Conservation (phyloP, 192 early-diverging fungal species). For the Dissophora globulifera region DNA sequence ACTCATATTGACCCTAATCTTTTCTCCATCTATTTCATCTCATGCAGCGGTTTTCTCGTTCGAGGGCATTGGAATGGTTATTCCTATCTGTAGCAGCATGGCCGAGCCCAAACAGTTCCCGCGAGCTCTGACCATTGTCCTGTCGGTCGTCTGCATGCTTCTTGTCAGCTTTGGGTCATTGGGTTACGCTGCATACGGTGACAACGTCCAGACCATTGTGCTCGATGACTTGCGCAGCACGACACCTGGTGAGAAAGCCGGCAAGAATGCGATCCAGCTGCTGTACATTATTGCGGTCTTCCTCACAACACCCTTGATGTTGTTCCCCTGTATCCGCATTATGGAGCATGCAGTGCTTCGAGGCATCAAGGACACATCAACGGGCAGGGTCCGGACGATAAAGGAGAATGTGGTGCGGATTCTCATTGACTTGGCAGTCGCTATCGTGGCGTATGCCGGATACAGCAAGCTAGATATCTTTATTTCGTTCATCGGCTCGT, state of each 20-base stretch:
- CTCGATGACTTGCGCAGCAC: conserved; percentile 82
- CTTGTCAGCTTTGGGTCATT: conserved; percentile 80
- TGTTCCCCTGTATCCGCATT: conserved; percentile 93
- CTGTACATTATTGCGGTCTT: conserved; percentile 91
- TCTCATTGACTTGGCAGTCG: conserved; percentile 70
- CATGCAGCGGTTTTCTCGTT: conserved; percentile 93
- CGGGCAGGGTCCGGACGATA: conserved; percentile 70
- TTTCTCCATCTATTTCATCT: not conserved
- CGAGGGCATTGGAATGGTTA: conserved; percentile 91
- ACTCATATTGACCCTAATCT: not conserved
- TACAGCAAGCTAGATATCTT: conserved; percentile 86
- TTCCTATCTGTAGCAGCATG: conserved; percentile 85
- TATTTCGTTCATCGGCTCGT: conserved; percentile 88
- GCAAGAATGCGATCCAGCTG: conserved; percentile 78
- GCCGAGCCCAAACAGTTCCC: conserved; percentile 87
- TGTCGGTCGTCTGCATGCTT: conserved; percentile 74
- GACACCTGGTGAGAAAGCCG: conserved; percentile 53
- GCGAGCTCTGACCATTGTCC: conserved; percentile 74
- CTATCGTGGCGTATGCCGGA: conserved; percentile 77
- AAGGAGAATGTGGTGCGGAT: conserved; percentile 82
- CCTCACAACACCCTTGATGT: conserved; percentile 84
- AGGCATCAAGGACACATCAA: conserved; percentile 54
- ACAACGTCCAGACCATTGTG: conserved; percentile 82
- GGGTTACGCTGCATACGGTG: conserved; percentile 86
- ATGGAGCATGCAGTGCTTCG: conserved; percentile 80